Conservation (phyloP, 352 stramenopile genomes). For the Phytophthora fragariaefolia region DNA sequence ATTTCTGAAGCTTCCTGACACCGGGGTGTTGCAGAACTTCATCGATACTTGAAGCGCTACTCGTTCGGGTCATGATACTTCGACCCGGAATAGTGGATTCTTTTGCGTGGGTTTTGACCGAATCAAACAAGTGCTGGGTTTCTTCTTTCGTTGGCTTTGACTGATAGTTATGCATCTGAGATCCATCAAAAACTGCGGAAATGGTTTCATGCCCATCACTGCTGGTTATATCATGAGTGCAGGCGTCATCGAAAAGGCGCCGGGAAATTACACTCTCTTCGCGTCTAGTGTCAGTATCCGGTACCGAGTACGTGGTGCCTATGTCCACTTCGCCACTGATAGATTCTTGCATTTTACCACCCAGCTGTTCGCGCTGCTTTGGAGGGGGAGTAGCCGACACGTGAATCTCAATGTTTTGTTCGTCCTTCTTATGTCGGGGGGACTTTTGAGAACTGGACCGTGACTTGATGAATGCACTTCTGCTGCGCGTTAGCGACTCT, state of each 20-base stretch:
- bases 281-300: background rate
- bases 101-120: background rate
- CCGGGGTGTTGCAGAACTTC: slow-evolving; percentile 12
- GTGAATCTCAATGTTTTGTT: slow-evolving; percentile 45
- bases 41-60: slow-evolving; percentile 17
- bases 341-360: background rate
- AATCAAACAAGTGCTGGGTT: background rate
- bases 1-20: slow-evolving; percentile 25
- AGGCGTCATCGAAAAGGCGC: slow-evolving; percentile 19
- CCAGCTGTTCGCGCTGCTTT: slow-evolving; percentile 23
- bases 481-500: slow-evolving; percentile 20
- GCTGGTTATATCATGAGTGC: slow-evolving; percentile 5
- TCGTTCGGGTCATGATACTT: background rate
- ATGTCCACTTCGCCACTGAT: background rate
- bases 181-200: slow-evolving; percentile 27
- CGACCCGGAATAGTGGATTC: slow-evolving; percentile 3
- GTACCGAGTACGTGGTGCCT: background rate
- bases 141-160: slow-evolving; percentile 1
- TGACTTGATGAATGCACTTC: slow-evolving; percentile 21
- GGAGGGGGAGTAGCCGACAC: slow-evolving; percentile 27
- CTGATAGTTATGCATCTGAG: slow-evolving; percentile 28
- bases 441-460: slow-evolving; percentile 38
- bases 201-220: slow-evolving; percentile 11
- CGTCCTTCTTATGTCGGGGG: slow-evolving; percentile 21
- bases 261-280: slow-evolving; percentile 10